A percentile compares a stretch with the other conserved stretches of the same genome.
Evolutionary conservation across 73 alveolate species (phyloP).

Genomic region (Tetrahymena elliotti): DNA sequence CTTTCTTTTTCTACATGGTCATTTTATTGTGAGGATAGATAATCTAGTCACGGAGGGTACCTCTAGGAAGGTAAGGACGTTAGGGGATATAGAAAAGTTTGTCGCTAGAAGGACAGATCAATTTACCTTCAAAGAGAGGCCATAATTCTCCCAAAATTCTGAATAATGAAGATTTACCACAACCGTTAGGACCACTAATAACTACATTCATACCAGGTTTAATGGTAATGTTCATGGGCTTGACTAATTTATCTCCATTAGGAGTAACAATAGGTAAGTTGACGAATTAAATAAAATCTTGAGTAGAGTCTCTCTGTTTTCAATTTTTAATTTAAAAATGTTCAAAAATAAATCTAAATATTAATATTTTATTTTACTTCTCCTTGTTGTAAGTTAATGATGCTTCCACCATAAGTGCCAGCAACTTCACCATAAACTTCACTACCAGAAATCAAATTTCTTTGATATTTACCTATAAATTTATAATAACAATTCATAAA

Average conservation of each 20-base stretch:
- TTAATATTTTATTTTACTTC: not conserved
- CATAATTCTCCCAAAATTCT: constrained; percentile 89
- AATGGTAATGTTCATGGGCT: constrained; percentile 45
- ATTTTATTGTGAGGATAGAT: constrained; percentile 76
- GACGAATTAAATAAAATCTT: constrained; percentile 57
- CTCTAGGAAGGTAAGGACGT: constrained; percentile 89
- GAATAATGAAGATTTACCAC: constrained; percentile 89
- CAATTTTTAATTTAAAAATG: not conserved
- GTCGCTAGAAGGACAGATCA: constrained; percentile 67
- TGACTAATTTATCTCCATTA: constrained; percentile 72
- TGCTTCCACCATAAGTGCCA: not conserved
- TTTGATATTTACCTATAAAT: not conserved
- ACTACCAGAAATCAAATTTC: not conserved
- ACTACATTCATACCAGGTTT: constrained; percentile 74
- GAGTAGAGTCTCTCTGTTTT: constrained; percentile 5
- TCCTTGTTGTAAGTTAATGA: constrained; percentile 9
- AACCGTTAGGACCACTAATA: constrained; percentile 91
- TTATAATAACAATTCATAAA: not conserved
- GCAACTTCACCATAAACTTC: not conserved
- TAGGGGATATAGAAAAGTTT: constrained; percentile 83
- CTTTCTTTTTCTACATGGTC: constrained; percentile 30
- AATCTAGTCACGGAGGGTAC: constrained; percentile 83
- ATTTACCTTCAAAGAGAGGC: constrained; percentile 84
- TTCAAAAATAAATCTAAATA: too few relatives aligned
- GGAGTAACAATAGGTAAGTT: constrained; percentile 83